phyloP scores from a whole-genome alignment of 371 early-diverging fungal species.

The Mortierella polycephala region DNA sequence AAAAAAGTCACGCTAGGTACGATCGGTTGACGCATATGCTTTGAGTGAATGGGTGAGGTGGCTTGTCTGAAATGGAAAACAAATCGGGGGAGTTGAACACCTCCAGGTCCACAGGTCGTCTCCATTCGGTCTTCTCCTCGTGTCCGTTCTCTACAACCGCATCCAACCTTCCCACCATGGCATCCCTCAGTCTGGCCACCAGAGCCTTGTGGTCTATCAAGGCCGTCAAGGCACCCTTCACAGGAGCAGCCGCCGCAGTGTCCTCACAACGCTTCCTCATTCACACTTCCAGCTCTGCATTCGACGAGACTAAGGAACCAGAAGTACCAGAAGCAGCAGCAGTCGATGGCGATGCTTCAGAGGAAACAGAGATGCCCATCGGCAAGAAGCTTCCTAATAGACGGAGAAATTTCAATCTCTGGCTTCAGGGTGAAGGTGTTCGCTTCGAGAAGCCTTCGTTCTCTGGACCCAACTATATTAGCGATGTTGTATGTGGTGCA shows the following conservation, averaged over 20 bases:
- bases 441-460: constrained; percentile 37
- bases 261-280: constrained; percentile 30
- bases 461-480: constrained; percentile 47
- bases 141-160: background rate
- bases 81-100: background rate
- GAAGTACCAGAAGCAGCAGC: constrained; percentile 1
- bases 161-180: constrained; percentile 10
- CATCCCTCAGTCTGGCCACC: constrained; percentile 29
- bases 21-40: background rate
- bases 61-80: background rate
- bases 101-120: background rate
- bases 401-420: constrained; percentile 45
- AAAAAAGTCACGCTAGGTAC: background rate
- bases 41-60: background rate
- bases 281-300: constrained; percentile 24
- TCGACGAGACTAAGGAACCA: constrained; percentile 14
- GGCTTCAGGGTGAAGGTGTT: constrained; percentile 41
- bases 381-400: constrained; percentile 36
- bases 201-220: constrained; percentile 43
- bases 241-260: constrained; percentile 4
- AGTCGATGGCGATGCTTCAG: constrained; percentile 8
- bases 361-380: constrained; percentile 6
- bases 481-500: constrained; percentile 28
- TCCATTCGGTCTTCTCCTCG: background rate
- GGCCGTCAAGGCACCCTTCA: constrained; percentile 24